Evolutionary conservation across 331 rosid species (phyloP).

Genomic region (Erythrophleum ivorense): DNA sequence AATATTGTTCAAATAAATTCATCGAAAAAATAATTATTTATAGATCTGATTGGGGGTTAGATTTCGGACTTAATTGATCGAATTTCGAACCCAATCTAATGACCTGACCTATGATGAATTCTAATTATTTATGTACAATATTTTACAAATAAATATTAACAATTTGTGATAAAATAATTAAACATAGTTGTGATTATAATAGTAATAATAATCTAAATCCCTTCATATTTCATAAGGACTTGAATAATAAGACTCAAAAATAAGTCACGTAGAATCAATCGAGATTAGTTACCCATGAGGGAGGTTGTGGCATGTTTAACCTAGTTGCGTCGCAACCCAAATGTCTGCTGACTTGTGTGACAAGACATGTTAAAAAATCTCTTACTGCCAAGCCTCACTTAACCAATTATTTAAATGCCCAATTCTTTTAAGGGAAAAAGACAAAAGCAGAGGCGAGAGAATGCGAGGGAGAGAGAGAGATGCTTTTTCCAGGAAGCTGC

Average conservation of each 20-base stretch:
- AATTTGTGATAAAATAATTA: not conserved
- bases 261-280: not conserved
- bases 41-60: not conserved
- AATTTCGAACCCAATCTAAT: not conserved
- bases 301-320: not conserved
- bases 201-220: no score
- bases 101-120: not conserved
- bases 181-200: not conserved
- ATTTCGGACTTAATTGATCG: not conserved
- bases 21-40: not conserved
- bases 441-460: not conserved
- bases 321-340: not conserved
- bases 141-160: not conserved
- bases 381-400: conserved; percentile 16
- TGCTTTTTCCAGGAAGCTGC: conserved; percentile 57
- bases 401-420: not conserved
- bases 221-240: not conserved
- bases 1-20: not conserved
- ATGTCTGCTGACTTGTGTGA: not conserved
- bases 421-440: not conserved
- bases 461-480: not conserved
- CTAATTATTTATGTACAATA: not conserved
- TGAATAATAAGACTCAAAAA: not conserved
- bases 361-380: not conserved
- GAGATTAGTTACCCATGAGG: no score